A percentile compares a stretch with the other conserved stretches of the same genome.
Conservation (phyloP, 352 stramenopile genomes). For the Pythium utonaiense region DNA sequence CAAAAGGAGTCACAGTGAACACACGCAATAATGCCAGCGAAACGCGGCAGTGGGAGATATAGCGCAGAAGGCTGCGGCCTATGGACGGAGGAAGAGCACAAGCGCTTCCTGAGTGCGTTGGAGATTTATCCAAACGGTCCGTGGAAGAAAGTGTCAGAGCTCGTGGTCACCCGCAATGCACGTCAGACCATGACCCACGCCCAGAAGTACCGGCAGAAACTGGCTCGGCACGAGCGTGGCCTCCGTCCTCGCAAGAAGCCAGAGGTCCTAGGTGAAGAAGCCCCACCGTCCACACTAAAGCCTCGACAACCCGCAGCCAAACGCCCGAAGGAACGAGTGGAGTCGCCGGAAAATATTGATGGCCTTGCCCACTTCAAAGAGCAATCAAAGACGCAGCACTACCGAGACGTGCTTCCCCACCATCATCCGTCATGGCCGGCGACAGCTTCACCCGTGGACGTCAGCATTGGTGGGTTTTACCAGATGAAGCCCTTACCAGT, state of each 20-base stretch:
- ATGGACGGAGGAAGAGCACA: conserved; percentile 30
- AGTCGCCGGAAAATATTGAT: neutral
- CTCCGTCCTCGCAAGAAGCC: conserved; percentile 6
- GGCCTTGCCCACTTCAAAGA: neutral
- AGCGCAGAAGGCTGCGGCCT: conserved; percentile 11
- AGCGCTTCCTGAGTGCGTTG: conserved; percentile 27
- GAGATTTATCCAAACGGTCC: conserved; percentile 25
- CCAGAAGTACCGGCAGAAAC: conserved; percentile 38
- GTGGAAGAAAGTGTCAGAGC: conserved; percentile 23
- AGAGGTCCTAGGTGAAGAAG: neutral
- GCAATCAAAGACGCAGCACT: neutral
- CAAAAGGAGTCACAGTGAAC: neutral
- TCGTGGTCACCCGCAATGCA: conserved; percentile 26
- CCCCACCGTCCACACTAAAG: neutral
- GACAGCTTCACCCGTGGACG: neutral
- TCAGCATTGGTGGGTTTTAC: neutral
- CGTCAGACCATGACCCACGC: conserved; percentile 34
- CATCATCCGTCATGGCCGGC: neutral
- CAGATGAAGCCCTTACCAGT: neutral
- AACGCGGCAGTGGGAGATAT: neutral
- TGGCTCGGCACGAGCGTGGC: conserved; percentile 23
- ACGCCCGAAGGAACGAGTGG: neutral
- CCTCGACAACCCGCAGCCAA: neutral
- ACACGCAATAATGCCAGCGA: neutral
- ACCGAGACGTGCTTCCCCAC: neutral